Evolutionary conservation across 2,329 filamentous ascomycete genomes (phyloP), one percentile per base, ranked within the genome.

Genomic region (Phialemoniopsis sp.): DNA sequence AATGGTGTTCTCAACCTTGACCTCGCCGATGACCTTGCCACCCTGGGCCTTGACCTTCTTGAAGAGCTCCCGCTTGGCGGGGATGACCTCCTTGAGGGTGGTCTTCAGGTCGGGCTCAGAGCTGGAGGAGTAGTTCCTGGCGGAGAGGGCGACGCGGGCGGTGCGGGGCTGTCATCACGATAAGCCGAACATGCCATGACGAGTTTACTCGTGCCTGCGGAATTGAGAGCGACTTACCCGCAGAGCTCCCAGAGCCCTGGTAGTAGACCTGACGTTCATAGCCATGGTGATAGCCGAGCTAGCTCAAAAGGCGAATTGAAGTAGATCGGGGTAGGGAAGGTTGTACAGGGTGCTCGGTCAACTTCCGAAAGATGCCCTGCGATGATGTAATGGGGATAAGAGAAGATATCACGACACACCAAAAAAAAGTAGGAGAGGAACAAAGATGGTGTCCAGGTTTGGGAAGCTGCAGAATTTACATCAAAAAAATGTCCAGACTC

Each of bases 1-100:
- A 52, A 97, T 80, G 16, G 88, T 88, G 67, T 93, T 95, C 66
- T 91, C 87, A 34, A 97, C 80, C 73, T 91, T 95, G 65, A 97
- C 82, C 55, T 95, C 87, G 41, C 91, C 91, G 54, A 97, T 83
- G 44, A 83, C 82, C 65, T 90, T 93, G 55, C 83, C 79, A 38
- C 80, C 77, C 61, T 91, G 81, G 42, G 84, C 79, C 72, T 96
- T 97, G 69, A 97, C 87, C 65, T 90, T 87, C 68, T 95, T 93
- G 55, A 97, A 70, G 15, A 96, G 82, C 64, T 95, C 91, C 38
- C 90, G 82, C 73, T 97, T 97, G 46, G 82, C 89, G 28, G 93
- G 93, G 53, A 98, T 95, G 43, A 82, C 79, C 51, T 82, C 80
- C 55, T 82, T 85, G 50, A 98, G 80, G 13, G 88, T 88, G 38